A percentile compares a stretch with the other conserved stretches of the same genome.
Conservation (phyloP, 2,329 filamentous ascomycete species). For the Orbilia javanica region DNA sequence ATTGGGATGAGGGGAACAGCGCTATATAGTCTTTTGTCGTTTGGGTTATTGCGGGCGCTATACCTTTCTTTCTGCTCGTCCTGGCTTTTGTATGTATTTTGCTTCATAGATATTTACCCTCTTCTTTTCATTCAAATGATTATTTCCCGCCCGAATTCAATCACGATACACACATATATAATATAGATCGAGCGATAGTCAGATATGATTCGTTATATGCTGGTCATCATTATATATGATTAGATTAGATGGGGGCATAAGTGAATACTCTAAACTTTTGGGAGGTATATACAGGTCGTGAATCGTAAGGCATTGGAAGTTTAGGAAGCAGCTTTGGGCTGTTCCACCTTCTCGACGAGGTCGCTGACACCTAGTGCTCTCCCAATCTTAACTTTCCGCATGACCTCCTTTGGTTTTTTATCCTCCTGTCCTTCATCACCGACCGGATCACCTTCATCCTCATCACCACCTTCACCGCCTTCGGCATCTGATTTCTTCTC, state of each 20-base stretch:
- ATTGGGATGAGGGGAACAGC: not conserved
- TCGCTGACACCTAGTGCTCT: slow-evolving; percentile 61
- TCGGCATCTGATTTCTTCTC: slow-evolving; percentile 66
- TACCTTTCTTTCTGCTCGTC: not conserved
- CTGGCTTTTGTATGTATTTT: not conserved
- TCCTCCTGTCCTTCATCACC: slow-evolving; percentile 67
- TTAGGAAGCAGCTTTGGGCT: slow-evolving; percentile 44
- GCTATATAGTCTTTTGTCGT: not conserved
- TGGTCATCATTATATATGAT: not conserved
- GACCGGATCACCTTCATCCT: slow-evolving; percentile 65
- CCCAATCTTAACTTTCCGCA: slow-evolving; percentile 72
- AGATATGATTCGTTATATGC: not conserved
- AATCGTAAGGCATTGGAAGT: not conserved
- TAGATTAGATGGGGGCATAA: not conserved
- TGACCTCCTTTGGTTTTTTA: slow-evolving; percentile 65
- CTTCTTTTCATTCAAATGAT: not conserved
- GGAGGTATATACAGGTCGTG: slow-evolving; percentile 12
- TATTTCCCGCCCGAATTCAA: not conserved
- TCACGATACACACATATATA: too few relatives aligned
- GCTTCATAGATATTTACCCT: not conserved
- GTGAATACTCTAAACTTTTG: not conserved
- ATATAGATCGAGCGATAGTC: not conserved
- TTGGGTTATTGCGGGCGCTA: slow-evolving; percentile 15
- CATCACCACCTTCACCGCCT: slow-evolving; percentile 67
- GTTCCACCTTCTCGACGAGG: slow-evolving; percentile 60